phyloP scores from a whole-genome alignment of 2,329 filamentous ascomycete genomes.

The Ascochyta koolunga region DNA sequence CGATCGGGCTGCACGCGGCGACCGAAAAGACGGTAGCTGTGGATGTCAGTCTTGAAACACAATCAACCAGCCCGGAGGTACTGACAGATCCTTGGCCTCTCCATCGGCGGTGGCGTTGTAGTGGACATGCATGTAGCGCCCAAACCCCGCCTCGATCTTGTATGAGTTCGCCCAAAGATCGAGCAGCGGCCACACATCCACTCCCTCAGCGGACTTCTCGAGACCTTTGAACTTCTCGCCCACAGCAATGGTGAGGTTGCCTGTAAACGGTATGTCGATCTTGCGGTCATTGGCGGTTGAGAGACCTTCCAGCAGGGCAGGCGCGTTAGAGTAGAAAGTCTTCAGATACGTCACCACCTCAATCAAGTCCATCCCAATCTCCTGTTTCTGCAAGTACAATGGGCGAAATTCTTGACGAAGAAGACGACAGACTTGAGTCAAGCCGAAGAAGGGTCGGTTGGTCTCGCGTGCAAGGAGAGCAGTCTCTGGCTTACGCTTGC shows the following conservation, averaged over 20 bases:
- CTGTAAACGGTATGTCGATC: conserved; percentile 27
- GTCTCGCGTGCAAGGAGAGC: conserved; percentile 12
- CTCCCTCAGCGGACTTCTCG: conserved; percentile 20
- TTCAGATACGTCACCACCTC: conserved; percentile 26
- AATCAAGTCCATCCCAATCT: conserved; percentile 36
- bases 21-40: conserved; percentile 40
- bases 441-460: conserved; percentile 32
- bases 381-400: conserved; percentile 29
- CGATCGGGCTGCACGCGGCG: conserved; percentile 28
- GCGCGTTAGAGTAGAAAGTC: conserved; percentile 27
- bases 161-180: conserved; percentile 38
- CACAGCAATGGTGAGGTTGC: conserved; percentile 39
- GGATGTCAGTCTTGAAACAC: background rate
- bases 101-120: conserved; percentile 31
- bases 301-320: conserved; percentile 6
- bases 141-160: conserved; percentile 38
- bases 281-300: background rate
- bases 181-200: conserved; percentile 33
- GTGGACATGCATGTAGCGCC: conserved; percentile 27
- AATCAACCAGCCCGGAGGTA: background rate
- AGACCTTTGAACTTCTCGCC: conserved; percentile 15
- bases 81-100: conserved; percentile 42
- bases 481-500: conserved; percentile 6
- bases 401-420: conserved; percentile 37
- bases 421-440: conserved; percentile 35